These are phyloP conservation scores for Saturnispora dispora DNA, from an alignment of 805 yeast species.

Conservation along the genomic window DNA sequence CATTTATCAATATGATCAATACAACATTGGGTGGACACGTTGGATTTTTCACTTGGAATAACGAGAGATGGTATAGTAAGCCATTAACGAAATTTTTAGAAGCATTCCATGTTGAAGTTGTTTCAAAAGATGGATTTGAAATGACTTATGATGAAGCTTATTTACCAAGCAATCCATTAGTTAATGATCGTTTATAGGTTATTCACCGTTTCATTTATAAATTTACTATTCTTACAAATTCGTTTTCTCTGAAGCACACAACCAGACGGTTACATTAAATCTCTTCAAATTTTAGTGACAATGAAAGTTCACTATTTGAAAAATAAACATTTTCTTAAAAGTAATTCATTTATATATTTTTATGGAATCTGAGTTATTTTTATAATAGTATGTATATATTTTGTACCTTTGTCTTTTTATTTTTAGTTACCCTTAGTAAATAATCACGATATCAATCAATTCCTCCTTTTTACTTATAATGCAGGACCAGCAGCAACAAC, in stretches of 20 bases:
- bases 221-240: not conserved
- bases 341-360: not conserved
- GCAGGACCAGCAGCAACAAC: constrained; percentile 92
- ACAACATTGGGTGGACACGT: constrained; percentile 74
- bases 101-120: constrained; percentile 16
- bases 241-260: no score
- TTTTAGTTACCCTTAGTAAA: not conserved
- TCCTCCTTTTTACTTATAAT: constrained; percentile 22
- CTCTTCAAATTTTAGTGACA: no score
- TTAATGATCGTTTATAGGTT: constrained; percentile 5
- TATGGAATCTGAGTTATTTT: not conserved
- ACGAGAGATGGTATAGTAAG: constrained; percentile 57
- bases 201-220: not conserved
- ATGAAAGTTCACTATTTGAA: not conserved
- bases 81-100: constrained; percentile 36
- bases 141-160: constrained; percentile 8
- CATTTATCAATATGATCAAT: constrained; percentile 47
- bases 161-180: constrained; percentile 6
- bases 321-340: not conserved
- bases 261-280: no score
- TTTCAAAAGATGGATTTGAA: constrained; percentile 6
- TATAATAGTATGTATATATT: not conserved
- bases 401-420: not conserved
- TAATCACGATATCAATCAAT: not conserved
- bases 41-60: constrained; percentile 60